Evolutionary conservation across 192 early-diverging fungal genomes (phyloP).

Genomic region (Dissophora ornata): DNA sequence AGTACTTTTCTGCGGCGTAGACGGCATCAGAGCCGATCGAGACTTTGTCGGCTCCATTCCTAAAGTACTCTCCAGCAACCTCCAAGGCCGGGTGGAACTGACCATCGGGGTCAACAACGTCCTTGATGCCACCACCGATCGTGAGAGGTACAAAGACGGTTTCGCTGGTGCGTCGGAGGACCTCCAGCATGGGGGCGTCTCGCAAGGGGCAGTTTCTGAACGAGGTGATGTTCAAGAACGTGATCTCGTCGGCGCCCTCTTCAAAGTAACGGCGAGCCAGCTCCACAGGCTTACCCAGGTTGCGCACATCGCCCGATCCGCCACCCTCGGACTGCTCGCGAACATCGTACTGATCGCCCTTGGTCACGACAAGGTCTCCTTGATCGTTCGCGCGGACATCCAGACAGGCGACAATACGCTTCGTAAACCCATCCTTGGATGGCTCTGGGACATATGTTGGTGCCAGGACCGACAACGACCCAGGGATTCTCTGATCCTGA

Average conservation of each 20-base stretch:
- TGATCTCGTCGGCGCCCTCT: constrained; percentile 98
- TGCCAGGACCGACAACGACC: constrained; percentile 31
- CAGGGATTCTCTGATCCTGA: constrained; percentile 16
- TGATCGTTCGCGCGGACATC: constrained; percentile 97
- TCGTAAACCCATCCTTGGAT: constrained; percentile 73
- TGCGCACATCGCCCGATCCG: constrained; percentile 72
- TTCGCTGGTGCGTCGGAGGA: constrained; percentile 86
- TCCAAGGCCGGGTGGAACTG: constrained; percentile 84
- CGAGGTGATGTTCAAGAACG: constrained; percentile 98
- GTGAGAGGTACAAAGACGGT: constrained; percentile 99
- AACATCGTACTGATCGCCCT: constrained; percentile 99
- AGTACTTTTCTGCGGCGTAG: constrained; percentile 92
- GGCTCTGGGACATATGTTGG: constrained; percentile 17
- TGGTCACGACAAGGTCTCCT: constrained; percentile 98
- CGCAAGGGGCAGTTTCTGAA: constrained; percentile 92
- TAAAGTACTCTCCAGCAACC: constrained; percentile 99
- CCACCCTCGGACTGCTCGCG: constrained; percentile 71
- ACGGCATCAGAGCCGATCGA: constrained; percentile 99
- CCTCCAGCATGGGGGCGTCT: constrained; percentile 97
- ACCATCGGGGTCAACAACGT: constrained; percentile 89
- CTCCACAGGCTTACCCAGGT: constrained; percentile 97
- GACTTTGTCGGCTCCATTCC: constrained; percentile 99
- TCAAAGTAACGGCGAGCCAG: constrained; percentile 91
- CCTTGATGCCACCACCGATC: constrained; percentile 98
- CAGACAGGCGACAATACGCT: constrained; percentile 96